These are phyloP conservation scores for Syzygium jambos DNA, from an alignment of 345 rosid genomes.

Conservation along the genomic window DNA sequence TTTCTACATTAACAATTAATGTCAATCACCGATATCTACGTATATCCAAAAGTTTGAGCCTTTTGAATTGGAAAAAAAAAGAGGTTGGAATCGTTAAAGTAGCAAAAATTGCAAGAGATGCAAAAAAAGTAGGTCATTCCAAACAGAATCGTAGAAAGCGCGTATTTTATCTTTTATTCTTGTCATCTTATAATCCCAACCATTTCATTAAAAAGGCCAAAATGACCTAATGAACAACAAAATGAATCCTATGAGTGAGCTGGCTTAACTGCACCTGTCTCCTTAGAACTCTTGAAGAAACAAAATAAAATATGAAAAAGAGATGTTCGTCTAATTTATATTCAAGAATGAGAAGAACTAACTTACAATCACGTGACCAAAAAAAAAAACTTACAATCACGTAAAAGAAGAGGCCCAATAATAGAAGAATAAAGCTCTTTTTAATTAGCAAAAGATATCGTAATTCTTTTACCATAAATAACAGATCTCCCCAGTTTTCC, in stretches of 20 bases:
- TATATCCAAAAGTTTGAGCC: neutral
- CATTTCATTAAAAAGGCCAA: neutral
- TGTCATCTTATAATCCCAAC: neutral
- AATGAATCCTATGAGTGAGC: neutral
- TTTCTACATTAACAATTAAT: neutral
- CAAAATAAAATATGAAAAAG: neutral
- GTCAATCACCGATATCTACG: neutral
- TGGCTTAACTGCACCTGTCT: neutral
- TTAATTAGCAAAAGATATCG: too few species aligned
- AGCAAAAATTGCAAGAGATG: neutral
- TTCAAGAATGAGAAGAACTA: neutral
- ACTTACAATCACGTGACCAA: neutral
- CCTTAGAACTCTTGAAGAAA: neutral
- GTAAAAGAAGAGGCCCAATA: neutral
- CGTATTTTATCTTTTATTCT: neutral
- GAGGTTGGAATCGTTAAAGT: neutral
- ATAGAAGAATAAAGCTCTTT: too few species aligned
- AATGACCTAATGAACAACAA: neutral
- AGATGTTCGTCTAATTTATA: neutral
- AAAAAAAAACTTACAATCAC: neutral
- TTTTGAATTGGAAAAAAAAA: neutral
- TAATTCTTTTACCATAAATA: too few species aligned
- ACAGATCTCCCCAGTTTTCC: too few species aligned
- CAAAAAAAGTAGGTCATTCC: neutral
- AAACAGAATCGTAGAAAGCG: neutral